Conservation (phyloP, 257 asterid genomes). For the Nicotiana tabacum region DNA sequence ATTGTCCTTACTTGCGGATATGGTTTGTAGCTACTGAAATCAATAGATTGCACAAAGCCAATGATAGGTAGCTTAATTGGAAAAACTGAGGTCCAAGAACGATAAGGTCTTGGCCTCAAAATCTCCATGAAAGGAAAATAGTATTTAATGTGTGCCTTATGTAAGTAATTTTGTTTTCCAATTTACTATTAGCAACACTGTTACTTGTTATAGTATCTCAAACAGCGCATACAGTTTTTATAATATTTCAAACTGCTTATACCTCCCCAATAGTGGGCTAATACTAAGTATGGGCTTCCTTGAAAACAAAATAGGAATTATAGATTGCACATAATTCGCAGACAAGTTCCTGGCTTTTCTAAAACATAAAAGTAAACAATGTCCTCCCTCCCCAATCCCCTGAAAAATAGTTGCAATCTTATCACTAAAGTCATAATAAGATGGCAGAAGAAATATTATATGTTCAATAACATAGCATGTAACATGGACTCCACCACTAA, state of each 20-base stretch:
- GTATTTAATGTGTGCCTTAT: background rate
- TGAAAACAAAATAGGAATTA: too few species aligned
- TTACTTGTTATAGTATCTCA: background rate
- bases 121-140: background rate
- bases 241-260: background rate
- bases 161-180: background rate
- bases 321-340: too few species aligned
- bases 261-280: background rate
- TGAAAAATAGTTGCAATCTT: too few species aligned
- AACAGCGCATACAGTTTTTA: too few species aligned
- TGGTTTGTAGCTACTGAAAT: background rate
- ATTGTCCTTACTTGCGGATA: background rate
- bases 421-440: too few species aligned
- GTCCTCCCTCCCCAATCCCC: too few species aligned
- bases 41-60: background rate
- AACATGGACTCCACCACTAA: too few species aligned
- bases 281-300: too few species aligned
- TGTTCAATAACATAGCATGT: too few species aligned
- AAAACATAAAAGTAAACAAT: too few species aligned
- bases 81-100: background rate
- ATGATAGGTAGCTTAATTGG: background rate
- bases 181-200: background rate
- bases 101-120: background rate
- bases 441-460: too few species aligned
- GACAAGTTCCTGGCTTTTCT: too few species aligned